Evolutionary conservation across 371 early-diverging fungal genomes (phyloP).

Genomic region (Mucor circinelloides): DNA sequence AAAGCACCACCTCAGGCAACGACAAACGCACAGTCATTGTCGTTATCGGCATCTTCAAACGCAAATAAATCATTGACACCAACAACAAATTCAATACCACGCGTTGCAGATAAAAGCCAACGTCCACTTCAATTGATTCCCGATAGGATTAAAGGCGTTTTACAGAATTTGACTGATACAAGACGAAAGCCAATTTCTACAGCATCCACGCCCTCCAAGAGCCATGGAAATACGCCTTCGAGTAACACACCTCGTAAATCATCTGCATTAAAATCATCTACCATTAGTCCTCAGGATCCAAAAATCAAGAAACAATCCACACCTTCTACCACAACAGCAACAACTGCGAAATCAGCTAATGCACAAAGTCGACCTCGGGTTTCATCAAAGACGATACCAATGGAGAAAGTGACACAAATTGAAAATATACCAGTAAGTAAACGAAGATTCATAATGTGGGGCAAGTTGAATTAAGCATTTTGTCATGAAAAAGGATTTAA

Average conservation of each 20-base stretch:
- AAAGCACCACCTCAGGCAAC: not conserved
- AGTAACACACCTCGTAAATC: slow-evolving; percentile 1
- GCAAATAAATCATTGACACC: not conserved
- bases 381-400: slow-evolving; percentile 9
- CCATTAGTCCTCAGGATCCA: not conserved
- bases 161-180: slow-evolving; percentile 8
- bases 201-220: not conserved
- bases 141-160: slow-evolving; percentile 14
- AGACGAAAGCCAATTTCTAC: slow-evolving; percentile 3
- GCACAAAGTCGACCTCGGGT: slow-evolving; percentile 6
- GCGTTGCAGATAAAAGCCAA: slow-evolving; percentile 6
- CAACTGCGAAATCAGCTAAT: not conserved
- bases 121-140: not conserved
- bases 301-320: not conserved
- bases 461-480: not conserved
- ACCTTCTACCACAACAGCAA: not conserved
- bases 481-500: not conserved
- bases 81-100: slow-evolving; percentile 1
- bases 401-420: not conserved
- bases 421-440: slow-evolving; percentile 15
- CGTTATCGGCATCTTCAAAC: not conserved
- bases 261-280: slow-evolving; percentile 3
- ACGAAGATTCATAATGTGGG: not conserved
- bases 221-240: not conserved
- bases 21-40: not conserved